Evolutionary conservation across 768 basidiomycete genomes (phyloP).

Genomic region (Panaeolus cyanescens): DNA sequence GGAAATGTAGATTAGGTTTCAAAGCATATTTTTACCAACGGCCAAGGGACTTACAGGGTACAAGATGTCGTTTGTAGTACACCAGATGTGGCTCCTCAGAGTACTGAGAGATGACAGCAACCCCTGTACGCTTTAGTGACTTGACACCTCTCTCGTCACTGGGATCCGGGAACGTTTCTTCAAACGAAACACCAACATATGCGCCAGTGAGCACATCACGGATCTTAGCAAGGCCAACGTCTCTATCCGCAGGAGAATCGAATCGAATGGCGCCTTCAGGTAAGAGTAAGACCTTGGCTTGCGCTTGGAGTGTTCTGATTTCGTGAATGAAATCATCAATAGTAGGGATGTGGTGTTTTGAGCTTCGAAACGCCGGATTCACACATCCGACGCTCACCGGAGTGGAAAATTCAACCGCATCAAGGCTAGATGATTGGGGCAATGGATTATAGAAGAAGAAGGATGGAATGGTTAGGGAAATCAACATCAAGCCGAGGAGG

Average conservation of each 20-base stretch:
- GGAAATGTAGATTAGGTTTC: slow-evolving; percentile 8
- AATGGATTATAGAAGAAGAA: slow-evolving; percentile 31
- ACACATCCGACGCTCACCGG: slow-evolving; percentile 68
- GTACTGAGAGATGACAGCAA: slow-evolving; percentile 57
- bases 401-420: slow-evolving; percentile 42
- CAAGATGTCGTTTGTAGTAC: slow-evolving; percentile 78
- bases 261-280: slow-evolving; percentile 81
- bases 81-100: slow-evolving; percentile 39
- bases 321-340: slow-evolving; percentile 67
- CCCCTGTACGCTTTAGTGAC: slow-evolving; percentile 56
- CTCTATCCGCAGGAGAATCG: slow-evolving; percentile 47
- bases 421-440: slow-evolving; percentile 40
- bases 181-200: slow-evolving; percentile 72
- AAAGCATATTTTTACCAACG: background rate
- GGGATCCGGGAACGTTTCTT: slow-evolving; percentile 53
- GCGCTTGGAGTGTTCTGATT: slow-evolving; percentile 40
- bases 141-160: slow-evolving; percentile 33
- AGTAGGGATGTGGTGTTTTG: slow-evolving; percentile 40
- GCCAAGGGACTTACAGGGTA: slow-evolving; percentile 62
- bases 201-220: slow-evolving; percentile 34
- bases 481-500: slow-evolving; percentile 41
- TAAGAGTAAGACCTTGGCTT: slow-evolving; percentile 70
- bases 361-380: slow-evolving; percentile 50
- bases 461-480: slow-evolving; percentile 58
- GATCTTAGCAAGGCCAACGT: slow-evolving; percentile 49